Evolutionary conservation across 768 basidiomycete genomes (phyloP).

Genomic region (Leccinum barrowsii): DNA sequence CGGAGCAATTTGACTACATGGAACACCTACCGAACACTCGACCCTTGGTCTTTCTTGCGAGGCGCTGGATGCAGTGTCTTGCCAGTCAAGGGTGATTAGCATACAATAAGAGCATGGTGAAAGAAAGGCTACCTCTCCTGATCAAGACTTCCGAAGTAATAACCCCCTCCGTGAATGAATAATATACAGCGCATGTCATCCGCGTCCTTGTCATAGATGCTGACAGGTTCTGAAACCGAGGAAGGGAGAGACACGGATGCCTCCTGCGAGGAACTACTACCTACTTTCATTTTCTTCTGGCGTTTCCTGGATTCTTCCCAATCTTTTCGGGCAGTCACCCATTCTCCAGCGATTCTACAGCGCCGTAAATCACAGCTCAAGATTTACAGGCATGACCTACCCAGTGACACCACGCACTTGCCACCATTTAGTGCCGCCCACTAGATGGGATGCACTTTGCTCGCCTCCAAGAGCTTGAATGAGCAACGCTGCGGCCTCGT

Average conservation of each 20-base stretch:
- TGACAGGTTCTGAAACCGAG: slow-evolving; percentile 30
- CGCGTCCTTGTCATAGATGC: slow-evolving; percentile 64
- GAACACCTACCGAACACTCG: slow-evolving; percentile 67
- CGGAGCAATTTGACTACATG: background rate
- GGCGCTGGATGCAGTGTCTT: slow-evolving; percentile 74
- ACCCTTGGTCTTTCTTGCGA: slow-evolving; percentile 90
- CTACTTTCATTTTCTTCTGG: slow-evolving; percentile 39
- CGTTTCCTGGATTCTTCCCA: slow-evolving; percentile 66
- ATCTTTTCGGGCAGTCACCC: slow-evolving; percentile 84
- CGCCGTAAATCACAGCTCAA: slow-evolving; percentile 11
- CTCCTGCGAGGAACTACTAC: slow-evolving; percentile 6
- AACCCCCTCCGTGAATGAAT: slow-evolving; percentile 81
- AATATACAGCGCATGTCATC: slow-evolving; percentile 83
- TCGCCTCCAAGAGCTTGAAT: slow-evolving; percentile 85
- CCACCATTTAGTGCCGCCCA: slow-evolving; percentile 97
- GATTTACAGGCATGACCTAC: slow-evolving; percentile 37
- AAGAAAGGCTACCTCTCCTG: slow-evolving; percentile 54
- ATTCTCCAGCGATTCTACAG: slow-evolving; percentile 75
- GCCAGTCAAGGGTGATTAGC: slow-evolving; percentile 1
- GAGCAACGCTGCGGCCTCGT: slow-evolving; percentile 67
- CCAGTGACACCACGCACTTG: slow-evolving; percentile 84
- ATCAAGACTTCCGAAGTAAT: slow-evolving; percentile 79
- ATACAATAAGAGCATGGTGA: slow-evolving; percentile 1
- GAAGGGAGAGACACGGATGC: slow-evolving; percentile 13
- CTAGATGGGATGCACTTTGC: slow-evolving; percentile 59